Percentiles rank a stretch among this genome's conserved stretches.
Conservation (phyloP, 257 asterid genomes). For the Solanum verrucosum region DNA sequence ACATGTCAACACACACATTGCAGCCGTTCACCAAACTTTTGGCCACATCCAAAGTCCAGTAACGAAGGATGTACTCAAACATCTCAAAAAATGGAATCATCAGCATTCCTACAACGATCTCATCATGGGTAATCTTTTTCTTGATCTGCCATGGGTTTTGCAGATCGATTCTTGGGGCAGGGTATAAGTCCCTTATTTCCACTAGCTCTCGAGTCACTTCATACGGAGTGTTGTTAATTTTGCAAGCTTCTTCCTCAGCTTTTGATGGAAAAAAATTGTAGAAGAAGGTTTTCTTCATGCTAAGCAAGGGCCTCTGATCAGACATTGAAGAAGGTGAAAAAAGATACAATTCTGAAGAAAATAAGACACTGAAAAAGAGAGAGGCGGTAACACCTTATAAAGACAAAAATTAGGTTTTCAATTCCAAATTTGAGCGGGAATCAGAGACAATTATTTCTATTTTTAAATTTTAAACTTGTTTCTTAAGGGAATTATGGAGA, state of each 20-base stretch:
- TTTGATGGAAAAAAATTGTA: conserved; percentile 28
- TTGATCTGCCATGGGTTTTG: conserved; percentile 41
- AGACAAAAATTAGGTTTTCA: no score
- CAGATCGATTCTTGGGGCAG: conserved; percentile 14
- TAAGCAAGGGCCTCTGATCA: background rate
- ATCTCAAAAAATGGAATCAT: background rate
- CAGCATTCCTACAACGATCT: background rate
- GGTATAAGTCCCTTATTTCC: background rate
- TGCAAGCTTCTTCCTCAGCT: background rate
- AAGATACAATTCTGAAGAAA: no score
- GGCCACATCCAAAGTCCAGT: conserved; percentile 12
- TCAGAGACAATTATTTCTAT: no score
- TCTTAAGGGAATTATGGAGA: no score
- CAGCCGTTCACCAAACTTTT: conserved; percentile 4
- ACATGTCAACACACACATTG: no score
- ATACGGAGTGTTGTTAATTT: background rate
- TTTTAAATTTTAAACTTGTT: no score
- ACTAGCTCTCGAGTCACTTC: background rate
- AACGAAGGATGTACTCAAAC: conserved; percentile 20
- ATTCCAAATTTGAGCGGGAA: no score
- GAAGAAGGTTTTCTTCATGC: conserved; percentile 27
- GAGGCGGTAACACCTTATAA: no score
- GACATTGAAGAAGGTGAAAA: background rate
- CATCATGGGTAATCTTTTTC: conserved; percentile 2
- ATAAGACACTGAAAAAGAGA: no score